Conservation (phyloP, 345 rosid genomes). For the Populus simonii region DNA sequence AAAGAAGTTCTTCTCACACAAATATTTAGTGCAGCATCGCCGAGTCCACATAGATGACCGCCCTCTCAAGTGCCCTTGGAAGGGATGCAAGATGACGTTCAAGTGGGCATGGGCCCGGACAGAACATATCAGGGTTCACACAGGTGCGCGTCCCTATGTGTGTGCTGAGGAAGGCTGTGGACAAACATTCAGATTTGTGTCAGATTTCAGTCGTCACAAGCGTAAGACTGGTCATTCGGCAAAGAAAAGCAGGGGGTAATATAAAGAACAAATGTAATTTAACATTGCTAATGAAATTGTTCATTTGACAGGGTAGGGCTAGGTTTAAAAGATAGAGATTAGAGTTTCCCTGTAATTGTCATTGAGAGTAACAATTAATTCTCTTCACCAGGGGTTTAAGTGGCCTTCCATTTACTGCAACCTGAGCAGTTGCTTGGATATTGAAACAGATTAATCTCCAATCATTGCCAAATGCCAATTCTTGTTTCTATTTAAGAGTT, state of each 20-base stretch:
- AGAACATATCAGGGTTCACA: slow-evolving; percentile 94
- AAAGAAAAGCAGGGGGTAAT: slow-evolving; percentile 40
- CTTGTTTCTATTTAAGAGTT: neutral
- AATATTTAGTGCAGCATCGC: slow-evolving; percentile 89
- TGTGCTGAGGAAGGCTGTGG: slow-evolving; percentile 84
- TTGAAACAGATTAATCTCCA: neutral
- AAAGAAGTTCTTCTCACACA: slow-evolving; percentile 91
- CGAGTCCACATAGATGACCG: slow-evolving; percentile 86
- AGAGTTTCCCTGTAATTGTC: slow-evolving; percentile 32
- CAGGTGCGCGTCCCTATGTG: slow-evolving; percentile 87
- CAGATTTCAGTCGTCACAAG: slow-evolving; percentile 94
- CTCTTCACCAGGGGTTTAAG: slow-evolving; percentile 12
- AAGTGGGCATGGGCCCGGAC: slow-evolving; percentile 99
- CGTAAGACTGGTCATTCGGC: slow-evolving; percentile 87
- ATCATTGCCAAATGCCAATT: neutral
- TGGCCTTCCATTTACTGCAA: slow-evolving; percentile 19
- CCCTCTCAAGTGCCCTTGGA: slow-evolving; percentile 99
- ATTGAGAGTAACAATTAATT: slow-evolving; percentile 24
- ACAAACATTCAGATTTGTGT: slow-evolving; percentile 90
- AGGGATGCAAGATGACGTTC: slow-evolving; percentile 94
- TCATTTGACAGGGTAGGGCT: slow-evolving; percentile 29
- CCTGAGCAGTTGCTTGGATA: neutral
- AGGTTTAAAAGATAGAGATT: slow-evolving; percentile 21
- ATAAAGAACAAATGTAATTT: slow-evolving; percentile 16
- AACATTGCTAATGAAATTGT: slow-evolving; percentile 40